Percentiles rank a stretch among this genome's conserved stretches.
phyloP scores from a whole-genome alignment of 257 asterid species.

The Solanum chaucha region DNA sequence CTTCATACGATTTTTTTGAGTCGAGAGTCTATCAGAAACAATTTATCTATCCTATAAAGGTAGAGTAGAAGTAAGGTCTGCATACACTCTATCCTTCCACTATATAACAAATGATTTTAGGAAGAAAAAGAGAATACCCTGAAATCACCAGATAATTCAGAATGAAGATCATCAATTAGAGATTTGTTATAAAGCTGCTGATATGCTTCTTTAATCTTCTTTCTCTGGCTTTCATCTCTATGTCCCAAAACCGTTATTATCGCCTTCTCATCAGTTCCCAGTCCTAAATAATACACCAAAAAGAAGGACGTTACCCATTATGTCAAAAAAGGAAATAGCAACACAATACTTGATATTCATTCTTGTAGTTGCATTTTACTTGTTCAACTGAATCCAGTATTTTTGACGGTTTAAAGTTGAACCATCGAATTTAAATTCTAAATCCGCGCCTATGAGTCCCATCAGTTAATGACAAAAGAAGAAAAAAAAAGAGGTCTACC shows the following conservation, averaged over 20 bases:
- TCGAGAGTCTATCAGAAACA: background rate
- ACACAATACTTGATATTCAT: background rate
- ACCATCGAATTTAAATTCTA: background rate
- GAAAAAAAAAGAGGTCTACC: background rate
- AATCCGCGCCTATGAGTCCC: background rate
- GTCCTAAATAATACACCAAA: conserved; percentile 23
- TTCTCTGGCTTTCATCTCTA: conserved; percentile 56
- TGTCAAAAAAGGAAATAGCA: background rate
- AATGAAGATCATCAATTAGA: conserved; percentile 36
- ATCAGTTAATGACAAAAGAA: background rate
- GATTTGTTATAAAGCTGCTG: conserved; percentile 43
- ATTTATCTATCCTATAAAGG: background rate
- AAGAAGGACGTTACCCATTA: background rate
- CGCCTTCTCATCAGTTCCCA: conserved; percentile 63
- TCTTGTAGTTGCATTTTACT: background rate
- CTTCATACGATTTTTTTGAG: too few relatives aligned
- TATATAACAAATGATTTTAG: too few relatives aligned
- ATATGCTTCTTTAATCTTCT: conserved; percentile 44
- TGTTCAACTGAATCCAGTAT: background rate
- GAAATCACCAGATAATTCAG: conserved; percentile 75
- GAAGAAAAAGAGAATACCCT: conserved; percentile 23
- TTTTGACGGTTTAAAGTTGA: background rate
- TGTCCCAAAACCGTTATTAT: conserved; percentile 48
- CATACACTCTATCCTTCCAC: too few relatives aligned
- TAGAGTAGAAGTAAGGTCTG: background rate